A percentile compares a stretch with the other conserved stretches of the same genome.
These are phyloP conservation scores for Penicillium vulpinum DNA, from an alignment of 2,329 filamentous ascomycete genomes.

Conservation along the genomic window DNA sequence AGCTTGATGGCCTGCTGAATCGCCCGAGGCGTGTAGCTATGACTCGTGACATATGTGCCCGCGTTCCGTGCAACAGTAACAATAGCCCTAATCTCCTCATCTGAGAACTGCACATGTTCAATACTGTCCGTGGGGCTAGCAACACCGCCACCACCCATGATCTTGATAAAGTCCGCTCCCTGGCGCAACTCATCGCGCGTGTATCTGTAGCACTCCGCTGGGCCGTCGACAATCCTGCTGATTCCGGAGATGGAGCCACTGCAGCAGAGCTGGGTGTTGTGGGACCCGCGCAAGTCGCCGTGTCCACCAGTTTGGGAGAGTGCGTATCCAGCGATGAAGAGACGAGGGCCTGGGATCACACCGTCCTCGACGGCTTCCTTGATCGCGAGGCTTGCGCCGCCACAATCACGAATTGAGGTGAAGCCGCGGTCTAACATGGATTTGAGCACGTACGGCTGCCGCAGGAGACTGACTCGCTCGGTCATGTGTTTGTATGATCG, in stretches of 20 bases:
- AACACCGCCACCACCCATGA: conserved; percentile 61
- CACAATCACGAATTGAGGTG: conserved; percentile 60
- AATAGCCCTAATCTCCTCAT: conserved; percentile 58
- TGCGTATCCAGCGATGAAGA: conserved; percentile 57
- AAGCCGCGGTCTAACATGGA: conserved; percentile 60
- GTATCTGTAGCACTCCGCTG: conserved; percentile 54
- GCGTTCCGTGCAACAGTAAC: conserved; percentile 51
- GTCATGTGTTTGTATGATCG: conserved; percentile 21
- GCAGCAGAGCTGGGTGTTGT: conserved; percentile 48
- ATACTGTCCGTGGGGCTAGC: conserved; percentile 57
- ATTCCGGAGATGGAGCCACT: conserved; percentile 41
- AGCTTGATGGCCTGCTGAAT: conserved; percentile 58
- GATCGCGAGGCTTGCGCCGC: conserved; percentile 56
- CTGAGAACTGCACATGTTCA: conserved; percentile 57
- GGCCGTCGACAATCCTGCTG: conserved; percentile 55
- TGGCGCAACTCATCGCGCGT: conserved; percentile 56
- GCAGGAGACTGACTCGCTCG: conserved; percentile 21
- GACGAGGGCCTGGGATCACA: conserved; percentile 55
- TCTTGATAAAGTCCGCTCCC: conserved; percentile 63
- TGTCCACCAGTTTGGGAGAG: conserved; percentile 62
- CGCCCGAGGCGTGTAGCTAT: conserved; percentile 57
- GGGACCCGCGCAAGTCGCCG: conserved; percentile 51
- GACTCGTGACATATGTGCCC: conserved; percentile 58
- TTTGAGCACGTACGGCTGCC: conserved; percentile 21
- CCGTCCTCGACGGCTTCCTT: conserved; percentile 57